Evolutionary conservation across 345 rosid genomes (phyloP), one percentile per base, ranked within the genome.

Genomic region (Arabis hirsuta): DNA sequence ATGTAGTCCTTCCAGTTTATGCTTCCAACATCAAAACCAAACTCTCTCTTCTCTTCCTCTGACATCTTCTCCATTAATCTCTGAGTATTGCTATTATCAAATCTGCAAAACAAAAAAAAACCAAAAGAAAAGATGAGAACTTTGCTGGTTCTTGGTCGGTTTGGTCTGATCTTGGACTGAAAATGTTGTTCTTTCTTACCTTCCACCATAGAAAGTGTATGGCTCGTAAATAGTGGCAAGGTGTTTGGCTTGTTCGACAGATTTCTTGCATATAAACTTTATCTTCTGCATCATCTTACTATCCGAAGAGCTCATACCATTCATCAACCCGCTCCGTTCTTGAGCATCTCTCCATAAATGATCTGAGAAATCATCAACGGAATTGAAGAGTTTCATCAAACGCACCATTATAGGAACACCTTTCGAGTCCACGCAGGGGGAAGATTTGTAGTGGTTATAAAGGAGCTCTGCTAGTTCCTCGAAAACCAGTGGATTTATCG

Each of bases 191-290:
- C 5, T 9, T 27, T 66, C 52, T 79, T 55, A 91, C 96, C 97
- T 87, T 82, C 99, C 98, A 34, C 87, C 82, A 69, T 95, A 90
- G 66, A 91, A 91, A 57, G 98, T 79, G 79, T 90, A 95, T 13
- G 97, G 99, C 79, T 88, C 88, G 20, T 94, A 94, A 34, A 89
- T 84, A 69, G 80, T 80, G 4, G 97, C 97, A 80, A 89, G 65
- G 55, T 90, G 77, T 88, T 90, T 88, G 0, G 90, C 96, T 72
- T 89, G 99, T 57, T 94, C 97, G 43, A 91, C 82, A 4, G 91
- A 85, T 69, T 88, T 91, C 65, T 79, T 83, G 81, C 96, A 85
- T 7, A 95, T 79, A 7, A 77, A 62, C 69, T 91, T 86, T 5
- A 85, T 80, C 52, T 83, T 89, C 62, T 76, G 83, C 7, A 88